Conservation (phyloP, 371 early-diverging fungal species). For the Coemansia sp. region DNA sequence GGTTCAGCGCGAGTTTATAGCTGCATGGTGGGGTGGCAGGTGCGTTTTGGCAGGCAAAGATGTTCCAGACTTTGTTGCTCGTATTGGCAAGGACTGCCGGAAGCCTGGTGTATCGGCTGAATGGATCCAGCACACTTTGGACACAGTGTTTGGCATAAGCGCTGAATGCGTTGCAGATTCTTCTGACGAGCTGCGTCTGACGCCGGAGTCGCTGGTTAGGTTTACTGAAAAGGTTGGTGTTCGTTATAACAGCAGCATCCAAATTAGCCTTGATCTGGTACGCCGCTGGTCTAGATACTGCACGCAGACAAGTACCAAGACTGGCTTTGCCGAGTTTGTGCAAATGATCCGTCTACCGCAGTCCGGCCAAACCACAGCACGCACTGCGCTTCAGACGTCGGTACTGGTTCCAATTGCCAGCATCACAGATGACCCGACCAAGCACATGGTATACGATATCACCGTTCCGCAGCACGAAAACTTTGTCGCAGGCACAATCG, state of each 20-base stretch:
- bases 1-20: constrained; percentile 48
- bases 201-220: constrained; percentile 1
- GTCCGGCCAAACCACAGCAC: not conserved
- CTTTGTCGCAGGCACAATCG: constrained; percentile 44
- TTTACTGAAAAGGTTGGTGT: constrained; percentile 33
- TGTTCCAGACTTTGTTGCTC: not conserved
- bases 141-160: constrained; percentile 5
- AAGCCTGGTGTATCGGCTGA: not conserved
- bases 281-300: constrained; percentile 39
- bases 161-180: not conserved
- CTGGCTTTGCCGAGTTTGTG: constrained; percentile 12
- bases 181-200: constrained; percentile 6
- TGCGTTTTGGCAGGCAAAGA: not conserved
- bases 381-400: constrained; percentile 4
- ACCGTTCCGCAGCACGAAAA: constrained; percentile 47
- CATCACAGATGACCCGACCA: not conserved
- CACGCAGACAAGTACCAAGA: not conserved
- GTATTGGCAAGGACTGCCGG: not conserved
- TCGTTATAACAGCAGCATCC: constrained; percentile 23
- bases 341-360: constrained; percentile 8
- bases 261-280: constrained; percentile 11
- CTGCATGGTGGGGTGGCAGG: constrained; percentile 45
- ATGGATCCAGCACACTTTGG: constrained; percentile 8
- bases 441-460: constrained; percentile 43
- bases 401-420: constrained; percentile 22